These are phyloP conservation scores for Skeletonema tropicum DNA, from an alignment of 108 stramenopile genomes.

Conservation along the genomic window DNA sequence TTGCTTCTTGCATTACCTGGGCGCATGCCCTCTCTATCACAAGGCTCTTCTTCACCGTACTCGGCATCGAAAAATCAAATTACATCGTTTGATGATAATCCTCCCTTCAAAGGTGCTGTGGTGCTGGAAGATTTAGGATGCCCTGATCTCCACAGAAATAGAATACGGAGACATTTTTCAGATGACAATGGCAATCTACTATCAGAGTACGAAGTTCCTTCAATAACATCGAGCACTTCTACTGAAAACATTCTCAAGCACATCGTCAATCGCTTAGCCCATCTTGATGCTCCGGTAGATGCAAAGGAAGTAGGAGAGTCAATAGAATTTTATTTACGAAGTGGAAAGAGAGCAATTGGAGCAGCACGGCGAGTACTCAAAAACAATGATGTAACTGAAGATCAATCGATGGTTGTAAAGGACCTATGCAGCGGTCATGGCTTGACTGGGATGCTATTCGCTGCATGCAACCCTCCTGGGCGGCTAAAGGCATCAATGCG, in stretches of 20 bases:
- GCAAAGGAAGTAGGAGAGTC: conserved; percentile 60
- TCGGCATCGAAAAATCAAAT: conserved; percentile 48
- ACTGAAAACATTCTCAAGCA: conserved; percentile 49
- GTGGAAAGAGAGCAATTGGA: conserved; percentile 49
- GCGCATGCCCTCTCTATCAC: conserved; percentile 1
- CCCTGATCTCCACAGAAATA: conserved; percentile 30
- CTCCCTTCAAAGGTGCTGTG: conserved; percentile 55
- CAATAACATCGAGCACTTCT: conserved; percentile 27
- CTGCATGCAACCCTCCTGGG: conserved; percentile 61
- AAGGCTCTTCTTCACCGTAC: conserved; percentile 7
- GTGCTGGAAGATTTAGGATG: conserved; percentile 24
- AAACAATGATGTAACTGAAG: neutral
- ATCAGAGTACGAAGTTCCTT: neutral
- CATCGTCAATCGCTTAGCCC: conserved; percentile 54
- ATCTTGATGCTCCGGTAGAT: conserved; percentile 60
- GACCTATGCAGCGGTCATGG: conserved; percentile 64
- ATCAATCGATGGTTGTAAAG: conserved; percentile 30
- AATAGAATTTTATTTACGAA: conserved; percentile 57
- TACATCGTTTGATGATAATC: conserved; percentile 53
- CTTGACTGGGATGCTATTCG: conserved; percentile 59
- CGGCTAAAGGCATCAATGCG: neutral
- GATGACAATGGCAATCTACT: neutral
- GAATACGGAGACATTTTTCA: conserved; percentile 43
- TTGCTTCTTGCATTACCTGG: neutral
- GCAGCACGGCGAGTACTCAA: conserved; percentile 36